Evolutionary conservation across 371 early-diverging fungal genomes (phyloP).

Genomic region (Apophysomyces elegans): DNA sequence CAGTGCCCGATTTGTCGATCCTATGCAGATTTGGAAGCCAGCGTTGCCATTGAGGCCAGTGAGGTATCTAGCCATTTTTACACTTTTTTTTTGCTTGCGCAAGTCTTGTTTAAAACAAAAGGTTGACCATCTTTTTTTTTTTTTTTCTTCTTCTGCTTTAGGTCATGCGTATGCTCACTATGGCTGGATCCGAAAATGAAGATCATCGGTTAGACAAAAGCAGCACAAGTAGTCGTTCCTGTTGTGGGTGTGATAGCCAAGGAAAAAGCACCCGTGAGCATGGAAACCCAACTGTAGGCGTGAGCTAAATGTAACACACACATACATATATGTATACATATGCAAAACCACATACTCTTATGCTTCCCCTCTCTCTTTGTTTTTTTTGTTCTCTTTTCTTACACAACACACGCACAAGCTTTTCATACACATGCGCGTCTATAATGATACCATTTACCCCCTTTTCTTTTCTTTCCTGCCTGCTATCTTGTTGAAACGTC

Average conservation of each 20-base stretch:
- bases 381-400: background rate
- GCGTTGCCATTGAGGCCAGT: constrained; percentile 60
- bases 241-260: background rate
- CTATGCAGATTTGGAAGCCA: constrained; percentile 87
- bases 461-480: background rate
- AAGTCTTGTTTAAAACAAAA: background rate
- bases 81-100: background rate
- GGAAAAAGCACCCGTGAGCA: background rate
- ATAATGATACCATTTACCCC: too few species aligned
- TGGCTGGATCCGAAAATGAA: background rate
- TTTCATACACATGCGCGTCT: background rate
- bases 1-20: constrained; percentile 94
- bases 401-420: background rate
- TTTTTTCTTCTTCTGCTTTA: background rate
- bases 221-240: background rate
- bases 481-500: background rate
- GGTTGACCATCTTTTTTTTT: too few species aligned
- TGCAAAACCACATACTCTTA: too few species aligned
- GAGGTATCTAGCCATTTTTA: constrained; percentile 24
- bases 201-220: background rate
- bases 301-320: background rate
- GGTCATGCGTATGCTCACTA: background rate
- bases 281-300: background rate
- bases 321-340: too few species aligned
- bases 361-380: background rate